Base-by-base conservation (phyloP, 2,329 filamentous ascomycete species). In the Exophiala lecanii-corni region DNA sequence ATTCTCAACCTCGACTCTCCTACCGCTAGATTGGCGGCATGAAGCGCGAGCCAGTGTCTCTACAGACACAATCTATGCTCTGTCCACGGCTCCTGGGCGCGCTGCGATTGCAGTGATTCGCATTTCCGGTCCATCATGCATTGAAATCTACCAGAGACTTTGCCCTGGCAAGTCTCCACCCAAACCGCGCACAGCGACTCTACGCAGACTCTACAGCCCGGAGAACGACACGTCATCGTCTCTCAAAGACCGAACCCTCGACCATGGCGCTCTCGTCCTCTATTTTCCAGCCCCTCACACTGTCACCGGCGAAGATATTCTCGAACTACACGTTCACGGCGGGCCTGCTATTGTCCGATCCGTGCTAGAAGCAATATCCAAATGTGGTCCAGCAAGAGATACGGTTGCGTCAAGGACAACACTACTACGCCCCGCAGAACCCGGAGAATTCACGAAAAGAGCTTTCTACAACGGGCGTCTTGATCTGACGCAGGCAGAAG, bases 321-420 rank as follows among this genome's bases (percentile, higher is more conserved):
- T 98, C 2, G 92, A 98, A 62, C 67, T 98, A 4, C 92, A 98
- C 57, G 77, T 96, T n/a, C 92, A 98, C 59, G 92, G 92, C 19
- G 91, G 92, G 0, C 76, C 82, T 2, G 92, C 92, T 2, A 89
- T 92, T 4, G 84, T 96, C 33, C 89, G 86, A 58, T 87, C 91
- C 2, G 85, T 96, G 0, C 72, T 98, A 2, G 69, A 77, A 17
- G 88, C 89, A 3, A 86, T 98, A 43, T 75, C 85, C 2, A 58
- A 56, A 33, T 62, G 61, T 18, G 58, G 50, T 15, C 37, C 16
- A n/a, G 32, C 43, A 26, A 13, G 20, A n/a, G 12, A 18, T 10
- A n/a, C 21, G 26, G 19, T 21, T 21, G 33, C 3, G 9, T n/a
- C 36, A 21, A 28, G 35, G 21, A 35, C n/a, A 6, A 35, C 25